Conservation (phyloP, 2,329 filamentous ascomycete species). For the Trichoderma hamatum region DNA sequence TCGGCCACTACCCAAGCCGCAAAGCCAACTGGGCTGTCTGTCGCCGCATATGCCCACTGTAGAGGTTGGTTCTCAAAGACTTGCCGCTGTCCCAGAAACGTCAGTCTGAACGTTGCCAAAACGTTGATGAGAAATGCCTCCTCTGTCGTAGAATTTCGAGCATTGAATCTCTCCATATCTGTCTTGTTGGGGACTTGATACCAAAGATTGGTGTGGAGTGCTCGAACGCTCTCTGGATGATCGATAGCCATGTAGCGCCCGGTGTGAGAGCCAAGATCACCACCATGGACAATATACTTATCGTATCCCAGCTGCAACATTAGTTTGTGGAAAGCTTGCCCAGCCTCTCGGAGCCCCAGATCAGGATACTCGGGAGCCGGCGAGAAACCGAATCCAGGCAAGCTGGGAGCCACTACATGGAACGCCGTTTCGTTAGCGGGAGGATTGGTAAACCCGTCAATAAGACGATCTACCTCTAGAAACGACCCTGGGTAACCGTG, state of each 20-base stretch:
- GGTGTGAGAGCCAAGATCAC: conserved; percentile 9
- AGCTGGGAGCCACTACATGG: background rate
- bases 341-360: background rate
- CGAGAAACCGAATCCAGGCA: background rate
- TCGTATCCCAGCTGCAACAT: background rate
- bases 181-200: background rate
- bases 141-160: background rate
- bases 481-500: background rate
- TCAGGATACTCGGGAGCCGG: background rate
- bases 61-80: background rate
- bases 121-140: background rate
- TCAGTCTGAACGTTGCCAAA: background rate
- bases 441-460: background rate
- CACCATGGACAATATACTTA: conserved; percentile 2
- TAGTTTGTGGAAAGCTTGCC: background rate
- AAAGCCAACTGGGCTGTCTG: background rate
- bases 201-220: background rate
- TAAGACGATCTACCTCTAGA: background rate
- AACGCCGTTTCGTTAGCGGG: background rate
- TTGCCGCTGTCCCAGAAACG: background rate
- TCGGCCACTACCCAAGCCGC: background rate
- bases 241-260: background rate
- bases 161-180: background rate
- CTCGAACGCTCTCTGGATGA: background rate
- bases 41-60: background rate